These are phyloP conservation scores for Umbelopsis sp. DNA, from an alignment of 192 early-diverging fungal genomes.

Conservation along the genomic window DNA sequence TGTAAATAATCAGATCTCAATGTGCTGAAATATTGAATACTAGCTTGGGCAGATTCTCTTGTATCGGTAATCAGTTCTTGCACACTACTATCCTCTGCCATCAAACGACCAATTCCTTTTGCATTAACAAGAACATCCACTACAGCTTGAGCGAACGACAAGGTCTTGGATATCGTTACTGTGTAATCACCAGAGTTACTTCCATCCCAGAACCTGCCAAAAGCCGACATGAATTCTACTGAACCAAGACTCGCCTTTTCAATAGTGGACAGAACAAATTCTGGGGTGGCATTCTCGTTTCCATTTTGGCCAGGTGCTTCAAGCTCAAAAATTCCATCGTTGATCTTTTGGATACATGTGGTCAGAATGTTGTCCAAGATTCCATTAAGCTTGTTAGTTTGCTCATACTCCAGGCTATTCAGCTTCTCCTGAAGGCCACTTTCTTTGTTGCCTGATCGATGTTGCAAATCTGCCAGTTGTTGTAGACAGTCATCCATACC, in stretches of 20 bases:
- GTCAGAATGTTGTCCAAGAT: slow-evolving; percentile 86
- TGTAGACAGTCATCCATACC: slow-evolving; percentile 82
- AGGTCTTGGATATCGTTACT: slow-evolving; percentile 79
- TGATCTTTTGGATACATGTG: slow-evolving; percentile 84
- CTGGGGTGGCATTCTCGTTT: slow-evolving; percentile 86
- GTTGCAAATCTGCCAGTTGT: slow-evolving; percentile 72
- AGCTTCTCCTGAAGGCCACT: slow-evolving; percentile 63
- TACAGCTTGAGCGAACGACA: slow-evolving; percentile 79
- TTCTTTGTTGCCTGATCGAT: slow-evolving; percentile 45
- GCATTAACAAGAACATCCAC: slow-evolving; percentile 82
- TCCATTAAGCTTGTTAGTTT: slow-evolving; percentile 68
- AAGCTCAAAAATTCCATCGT: slow-evolving; percentile 88
- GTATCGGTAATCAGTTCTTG: slow-evolving; percentile 78
- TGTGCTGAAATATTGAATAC: slow-evolving; percentile 84
- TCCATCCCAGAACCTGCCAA: slow-evolving; percentile 45
- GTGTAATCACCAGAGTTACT: slow-evolving; percentile 74
- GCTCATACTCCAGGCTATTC: slow-evolving; percentile 62
- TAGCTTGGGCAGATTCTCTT: slow-evolving; percentile 63
- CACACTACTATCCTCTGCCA: slow-evolving; percentile 74
- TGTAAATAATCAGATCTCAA: slow-evolving; percentile 79
- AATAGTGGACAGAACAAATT: slow-evolving; percentile 89
- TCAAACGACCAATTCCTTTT: slow-evolving; percentile 87
- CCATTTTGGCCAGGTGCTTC: slow-evolving; percentile 80
- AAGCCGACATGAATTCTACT: slow-evolving; percentile 59
- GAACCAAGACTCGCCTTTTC: slow-evolving; percentile 78